phyloP scores from a whole-genome alignment of 768 basidiomycete genomes.

The Inosperma sp. region DNA sequence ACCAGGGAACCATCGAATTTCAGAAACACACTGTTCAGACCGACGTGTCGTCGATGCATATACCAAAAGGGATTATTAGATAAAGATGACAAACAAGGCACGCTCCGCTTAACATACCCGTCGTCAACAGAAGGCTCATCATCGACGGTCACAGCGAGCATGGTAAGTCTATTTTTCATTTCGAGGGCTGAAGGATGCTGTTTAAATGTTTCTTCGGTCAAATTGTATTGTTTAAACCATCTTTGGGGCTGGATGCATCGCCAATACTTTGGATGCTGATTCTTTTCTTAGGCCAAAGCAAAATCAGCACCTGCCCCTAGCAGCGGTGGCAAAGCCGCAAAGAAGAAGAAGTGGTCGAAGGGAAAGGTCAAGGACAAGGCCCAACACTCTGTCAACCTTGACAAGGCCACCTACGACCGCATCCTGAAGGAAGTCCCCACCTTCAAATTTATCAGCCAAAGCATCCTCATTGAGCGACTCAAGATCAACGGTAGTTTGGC shows the following conservation, averaged over 20 bases:
- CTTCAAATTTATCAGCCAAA: conserved; percentile 98
- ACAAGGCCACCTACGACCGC: conserved; percentile 89
- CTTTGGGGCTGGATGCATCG: conserved; percentile 36
- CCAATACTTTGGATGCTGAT: conserved; percentile 33
- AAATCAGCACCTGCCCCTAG: conserved; percentile 68
- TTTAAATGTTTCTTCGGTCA: conserved; percentile 2
- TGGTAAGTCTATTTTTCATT: conserved; percentile 35
- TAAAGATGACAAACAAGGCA: conserved; percentile 27
- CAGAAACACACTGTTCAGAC: conserved; percentile 14
- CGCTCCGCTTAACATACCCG: conserved; percentile 25
- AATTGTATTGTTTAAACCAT: background rate
- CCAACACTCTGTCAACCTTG: conserved; percentile 90
- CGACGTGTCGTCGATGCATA: conserved; percentile 37
- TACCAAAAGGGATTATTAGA: conserved; percentile 7
- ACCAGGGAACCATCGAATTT: conserved; percentile 51
- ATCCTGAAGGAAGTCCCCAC: conserved; percentile 98
- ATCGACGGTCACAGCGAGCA: conserved; percentile 41
- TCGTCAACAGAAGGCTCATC: conserved; percentile 26
- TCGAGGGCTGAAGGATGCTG: conserved; percentile 5
- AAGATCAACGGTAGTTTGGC: conserved; percentile 96
- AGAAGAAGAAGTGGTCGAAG: conserved; percentile 99
- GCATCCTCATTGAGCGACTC: conserved; percentile 96
- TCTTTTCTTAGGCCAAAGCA: conserved; percentile 54
- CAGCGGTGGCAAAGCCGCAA: conserved; percentile 80
- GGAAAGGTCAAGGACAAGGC: conserved; percentile 99